Conservation (phyloP, 768 basidiomycete species). For the Vararia minispora region DNA sequence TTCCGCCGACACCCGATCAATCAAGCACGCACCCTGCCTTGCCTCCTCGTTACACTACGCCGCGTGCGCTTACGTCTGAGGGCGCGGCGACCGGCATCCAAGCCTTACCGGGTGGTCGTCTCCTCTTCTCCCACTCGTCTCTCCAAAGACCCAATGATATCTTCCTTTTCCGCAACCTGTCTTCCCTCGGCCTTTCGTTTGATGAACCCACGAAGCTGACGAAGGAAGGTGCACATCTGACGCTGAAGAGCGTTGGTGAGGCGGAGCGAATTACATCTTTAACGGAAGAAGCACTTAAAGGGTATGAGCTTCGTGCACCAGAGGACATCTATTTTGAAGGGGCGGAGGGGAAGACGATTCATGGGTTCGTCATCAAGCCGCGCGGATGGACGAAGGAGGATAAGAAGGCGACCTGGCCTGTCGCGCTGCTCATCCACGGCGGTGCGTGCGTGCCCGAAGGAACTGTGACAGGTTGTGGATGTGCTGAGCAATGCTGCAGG, state of each 20-base stretch:
- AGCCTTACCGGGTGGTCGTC: conserved; percentile 42
- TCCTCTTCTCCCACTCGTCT: conserved; percentile 67
- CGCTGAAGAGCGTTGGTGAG: conserved; percentile 21
- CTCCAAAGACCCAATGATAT: conserved; percentile 74
- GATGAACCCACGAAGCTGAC: conserved; percentile 13
- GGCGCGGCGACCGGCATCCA: conserved; percentile 54
- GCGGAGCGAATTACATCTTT: conserved; percentile 56
- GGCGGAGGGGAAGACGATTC: conserved; percentile 60
- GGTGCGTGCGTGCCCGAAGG: conserved; percentile 23
- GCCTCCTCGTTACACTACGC: conserved; percentile 33
- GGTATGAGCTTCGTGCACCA: conserved; percentile 47
- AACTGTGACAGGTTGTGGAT: conserved; percentile 3
- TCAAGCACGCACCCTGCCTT: conserved; percentile 43
- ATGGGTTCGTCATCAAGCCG: conserved; percentile 81
- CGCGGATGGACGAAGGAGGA: conserved; percentile 58
- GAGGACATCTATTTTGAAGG: conserved; percentile 91
- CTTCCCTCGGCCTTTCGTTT: conserved; percentile 25
- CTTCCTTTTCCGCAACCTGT: conserved; percentile 46
- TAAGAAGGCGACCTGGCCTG: conserved; percentile 61
- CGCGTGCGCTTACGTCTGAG: conserved; percentile 45
- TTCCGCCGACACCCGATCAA: conserved; percentile 48
- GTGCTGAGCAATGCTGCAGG: conserved; percentile 22
- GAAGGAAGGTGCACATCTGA: conserved; percentile 15
- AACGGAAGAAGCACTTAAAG: conserved; percentile 40
- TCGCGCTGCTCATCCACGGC: conserved; percentile 73